These are phyloP conservation scores for Heliosperma pusillum DNA, from an alignment of 148 eudicot genomes.

Conservation along the genomic window DNA sequence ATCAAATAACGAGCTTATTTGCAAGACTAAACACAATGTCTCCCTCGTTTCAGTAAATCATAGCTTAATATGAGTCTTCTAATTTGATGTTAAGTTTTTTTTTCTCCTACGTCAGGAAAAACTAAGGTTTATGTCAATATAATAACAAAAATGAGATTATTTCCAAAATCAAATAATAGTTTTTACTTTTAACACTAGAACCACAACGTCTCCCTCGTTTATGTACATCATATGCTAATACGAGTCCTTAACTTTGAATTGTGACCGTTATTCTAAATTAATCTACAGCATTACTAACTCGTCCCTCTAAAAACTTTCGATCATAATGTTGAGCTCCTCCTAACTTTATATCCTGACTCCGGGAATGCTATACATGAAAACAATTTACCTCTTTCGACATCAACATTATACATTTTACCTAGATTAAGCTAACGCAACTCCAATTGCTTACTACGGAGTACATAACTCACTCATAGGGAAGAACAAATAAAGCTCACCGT, in stretches of 20 bases:
- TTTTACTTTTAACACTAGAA: background rate
- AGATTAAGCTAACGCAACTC: background rate
- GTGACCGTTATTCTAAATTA: no score
- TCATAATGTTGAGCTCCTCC: background rate
- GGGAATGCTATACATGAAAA: background rate
- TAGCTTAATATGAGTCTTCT: background rate
- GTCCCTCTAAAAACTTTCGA: background rate
- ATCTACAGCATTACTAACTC: background rate
- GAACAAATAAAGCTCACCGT: no score
- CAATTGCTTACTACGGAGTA: no score
- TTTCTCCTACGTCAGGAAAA: background rate
- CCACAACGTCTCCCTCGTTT: background rate
- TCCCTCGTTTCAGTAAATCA: background rate
- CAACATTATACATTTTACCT: background rate
- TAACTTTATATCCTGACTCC: no score
- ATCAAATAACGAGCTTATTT: no score
- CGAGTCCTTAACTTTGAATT: background rate
- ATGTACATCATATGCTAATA: background rate
- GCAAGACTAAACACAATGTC: background rate
- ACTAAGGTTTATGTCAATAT: background rate
- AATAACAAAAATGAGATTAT: background rate
- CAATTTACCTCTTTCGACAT: background rate
- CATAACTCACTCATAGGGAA: no score
- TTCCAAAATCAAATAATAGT: background rate
- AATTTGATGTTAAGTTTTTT: background rate